phyloP scores from a whole-genome alignment of 768 basidiomycete species.

The Amanita muscaria region DNA sequence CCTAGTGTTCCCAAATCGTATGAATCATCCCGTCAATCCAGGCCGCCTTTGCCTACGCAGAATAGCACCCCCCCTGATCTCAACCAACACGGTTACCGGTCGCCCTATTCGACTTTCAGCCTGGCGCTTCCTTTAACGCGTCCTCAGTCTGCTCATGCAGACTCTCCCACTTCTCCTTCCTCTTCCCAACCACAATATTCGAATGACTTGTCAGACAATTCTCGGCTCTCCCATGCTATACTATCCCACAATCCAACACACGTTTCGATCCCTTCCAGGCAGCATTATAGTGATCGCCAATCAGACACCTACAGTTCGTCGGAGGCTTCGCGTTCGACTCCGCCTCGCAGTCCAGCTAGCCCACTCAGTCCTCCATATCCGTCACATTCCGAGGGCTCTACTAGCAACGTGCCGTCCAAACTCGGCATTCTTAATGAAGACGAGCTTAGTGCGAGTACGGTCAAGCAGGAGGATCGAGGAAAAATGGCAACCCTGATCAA shows the following conservation, averaged over 20 bases:
- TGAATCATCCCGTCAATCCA: constrained; percentile 28
- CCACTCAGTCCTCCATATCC: constrained; percentile 35
- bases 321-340: constrained; percentile 37
- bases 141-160: constrained; percentile 55
- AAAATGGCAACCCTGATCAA: constrained; percentile 13
- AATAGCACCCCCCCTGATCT: constrained; percentile 25
- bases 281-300: constrained; percentile 17
- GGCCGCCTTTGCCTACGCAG: constrained; percentile 37
- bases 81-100: constrained; percentile 20
- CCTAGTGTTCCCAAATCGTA: constrained; percentile 34
- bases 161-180: constrained; percentile 34
- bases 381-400: constrained; percentile 8
- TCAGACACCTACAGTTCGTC: constrained; percentile 29
- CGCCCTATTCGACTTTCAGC: constrained; percentile 10
- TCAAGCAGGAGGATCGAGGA: constrained; percentile 17
- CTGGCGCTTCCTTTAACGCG: constrained; percentile 39
- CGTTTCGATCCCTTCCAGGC: constrained; percentile 14
- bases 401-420: constrained; percentile 1
- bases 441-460: constrained; percentile 11
- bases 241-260: constrained; percentile 29
- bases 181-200: constrained; percentile 4
- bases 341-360: constrained; percentile 58
- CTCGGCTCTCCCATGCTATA: constrained; percentile 25
- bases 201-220: constrained; percentile 4
- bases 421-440: constrained; percentile 6